A percentile compares a stretch with the other conserved stretches of the same genome.
Conservation (phyloP, 768 basidiomycete genomes). For the Coprinopsis cinerea region DNA sequence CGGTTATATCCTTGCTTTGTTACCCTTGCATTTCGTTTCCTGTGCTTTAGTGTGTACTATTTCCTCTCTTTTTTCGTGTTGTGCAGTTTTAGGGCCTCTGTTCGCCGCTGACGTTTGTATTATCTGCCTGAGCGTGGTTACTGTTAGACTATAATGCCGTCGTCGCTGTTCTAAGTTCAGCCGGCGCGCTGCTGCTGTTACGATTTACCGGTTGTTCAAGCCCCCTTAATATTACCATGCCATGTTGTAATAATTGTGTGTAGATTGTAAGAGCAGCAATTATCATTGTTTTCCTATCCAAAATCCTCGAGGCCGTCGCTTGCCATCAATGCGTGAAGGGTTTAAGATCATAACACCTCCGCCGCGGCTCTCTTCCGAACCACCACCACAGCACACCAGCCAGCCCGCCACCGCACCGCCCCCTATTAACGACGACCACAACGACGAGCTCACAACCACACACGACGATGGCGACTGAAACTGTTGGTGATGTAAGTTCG, state of each 20-base stretch:
- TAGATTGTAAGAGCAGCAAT: constrained; percentile 8
- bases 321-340: neutral
- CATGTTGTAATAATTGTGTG: constrained; percentile 11
- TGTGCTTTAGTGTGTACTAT: neutral
- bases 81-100: neutral
- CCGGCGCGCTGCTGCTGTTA: neutral
- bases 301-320: neutral
- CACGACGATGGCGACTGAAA: constrained; percentile 14
- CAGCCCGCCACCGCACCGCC: neutral
- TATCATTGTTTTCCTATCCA: constrained; percentile 5
- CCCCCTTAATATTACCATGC: neutral
- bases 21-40: neutral
- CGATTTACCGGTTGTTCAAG: neutral
- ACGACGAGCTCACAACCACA: neutral
- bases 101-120: constrained; percentile 8
- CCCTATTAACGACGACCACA: no score
- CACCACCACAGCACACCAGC: constrained; percentile 5
- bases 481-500: constrained; percentile 23
- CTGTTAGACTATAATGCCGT: constrained; percentile 1
- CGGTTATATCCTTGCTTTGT: constrained; percentile 6
- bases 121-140: neutral
- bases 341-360: no score
- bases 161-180: neutral
- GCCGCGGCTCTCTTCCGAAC: constrained; percentile 2
- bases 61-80: constrained; percentile 4